Evolutionary conservation across 2,329 filamentous ascomycete genomes (phyloP).

Genomic region (Domatiomyces catenatus): DNA sequence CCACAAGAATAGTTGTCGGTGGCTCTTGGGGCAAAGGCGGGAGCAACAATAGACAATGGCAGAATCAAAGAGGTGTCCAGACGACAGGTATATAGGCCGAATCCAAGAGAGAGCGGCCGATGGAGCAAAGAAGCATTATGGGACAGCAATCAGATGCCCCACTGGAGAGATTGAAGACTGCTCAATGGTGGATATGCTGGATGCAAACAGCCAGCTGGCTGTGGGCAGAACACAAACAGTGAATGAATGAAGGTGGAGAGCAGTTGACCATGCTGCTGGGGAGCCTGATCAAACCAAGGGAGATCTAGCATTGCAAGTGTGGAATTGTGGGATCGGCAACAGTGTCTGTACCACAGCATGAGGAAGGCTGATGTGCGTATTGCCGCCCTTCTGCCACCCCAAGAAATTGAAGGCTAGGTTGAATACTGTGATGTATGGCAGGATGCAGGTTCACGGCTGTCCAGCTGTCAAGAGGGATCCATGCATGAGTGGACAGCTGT

Average conservation of each 20-base stretch:
- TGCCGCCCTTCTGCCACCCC: constrained; percentile 1
- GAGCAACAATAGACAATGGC: background rate
- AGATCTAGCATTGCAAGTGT: background rate
- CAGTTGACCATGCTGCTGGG: background rate
- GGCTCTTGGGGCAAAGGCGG: background rate
- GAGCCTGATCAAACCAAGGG: background rate
- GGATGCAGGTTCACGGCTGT: constrained; percentile 9
- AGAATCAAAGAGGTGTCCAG: background rate
- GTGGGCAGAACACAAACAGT: constrained; percentile 15
- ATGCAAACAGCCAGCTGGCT: constrained; percentile 17
- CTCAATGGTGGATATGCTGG: constrained; percentile 1
- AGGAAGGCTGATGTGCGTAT: constrained; percentile 1
- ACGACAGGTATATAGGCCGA: background rate
- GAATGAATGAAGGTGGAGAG: background rate
- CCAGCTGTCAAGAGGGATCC: background rate
- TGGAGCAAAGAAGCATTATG: background rate
- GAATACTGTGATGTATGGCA: constrained; percentile 7
- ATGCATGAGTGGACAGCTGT: background rate
- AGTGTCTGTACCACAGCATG: constrained; percentile 1
- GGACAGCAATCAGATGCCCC: background rate
- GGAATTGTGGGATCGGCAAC: background rate
- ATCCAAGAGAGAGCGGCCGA: background rate
- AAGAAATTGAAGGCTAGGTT: constrained; percentile 6
- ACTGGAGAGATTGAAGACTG: background rate
- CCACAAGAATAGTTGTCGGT: background rate